Evolutionary conservation across 805 yeast species (phyloP), one percentile per base, ranked within the genome.

Genomic region (Candida quercuum): DNA sequence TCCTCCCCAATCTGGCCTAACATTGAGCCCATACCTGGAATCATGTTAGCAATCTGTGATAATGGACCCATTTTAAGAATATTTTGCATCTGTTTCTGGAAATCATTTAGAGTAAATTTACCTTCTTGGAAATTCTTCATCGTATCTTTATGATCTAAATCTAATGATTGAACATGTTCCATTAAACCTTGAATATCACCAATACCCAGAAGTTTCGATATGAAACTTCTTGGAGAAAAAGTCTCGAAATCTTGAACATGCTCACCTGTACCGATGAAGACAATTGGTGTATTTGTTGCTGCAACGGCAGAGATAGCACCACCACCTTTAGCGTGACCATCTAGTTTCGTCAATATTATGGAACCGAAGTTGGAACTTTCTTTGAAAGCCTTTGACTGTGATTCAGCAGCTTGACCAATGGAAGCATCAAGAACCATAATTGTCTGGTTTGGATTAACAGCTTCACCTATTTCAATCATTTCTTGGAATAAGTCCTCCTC

Each of bases 301-400:
- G 99, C 99, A 38, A 91, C 97, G 0, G 99, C 99, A 28, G 96
- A 87, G 38, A 91, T 89, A 22, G 99, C 99, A 70, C 99, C 99
- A 66, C 99, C 99, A 60, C 99, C 99, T 64, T 85, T 91, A 27
- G 98, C 99, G 55, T 93, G 97, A 36, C 98, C 98, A 63, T 91
- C 99, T 94, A 91, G 80, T 61, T 91, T 91, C 17, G 99, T 91
- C 56, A 91, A 72, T 42, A 91, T 83, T 46, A 91, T 91, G 19
- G 97, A 88, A 52, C 99, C 99, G 56, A 93, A 93, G 56, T 91
- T 81, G 5, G 96, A 71, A 23, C 89, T 77, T 36, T 89, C 96
- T 61, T 91, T 93, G 67, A 91, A 91, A 0, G 99, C 99, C 54
- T 74, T 75, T 5, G 96, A 86, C 63, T 91, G 99, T 7, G 83